phyloP scores from a whole-genome alignment of 2,329 filamentous ascomycete genomes.

The Penicillium janthinellum region DNA sequence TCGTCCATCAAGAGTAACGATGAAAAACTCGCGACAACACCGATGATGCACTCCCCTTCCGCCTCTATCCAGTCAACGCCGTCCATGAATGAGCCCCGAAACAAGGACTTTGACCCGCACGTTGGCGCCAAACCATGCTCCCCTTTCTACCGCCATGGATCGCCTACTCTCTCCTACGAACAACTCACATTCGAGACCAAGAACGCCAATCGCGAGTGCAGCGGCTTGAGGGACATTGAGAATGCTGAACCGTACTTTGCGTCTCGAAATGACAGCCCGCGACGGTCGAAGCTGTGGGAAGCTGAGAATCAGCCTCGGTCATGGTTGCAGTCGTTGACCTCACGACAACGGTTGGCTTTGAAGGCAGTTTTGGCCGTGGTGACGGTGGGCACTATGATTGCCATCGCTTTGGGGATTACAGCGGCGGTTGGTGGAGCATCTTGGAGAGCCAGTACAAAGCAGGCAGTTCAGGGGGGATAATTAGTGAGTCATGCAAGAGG shows the following conservation, averaged over 20 bases:
- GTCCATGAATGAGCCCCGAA: conserved; percentile 7
- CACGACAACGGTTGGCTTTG: conserved; percentile 40
- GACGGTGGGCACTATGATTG: conserved; percentile 47
- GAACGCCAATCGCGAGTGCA: conserved; percentile 13
- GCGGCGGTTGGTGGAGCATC: conserved; percentile 48
- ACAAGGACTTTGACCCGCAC: conserved; percentile 42
- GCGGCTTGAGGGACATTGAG: conserved; percentile 37
- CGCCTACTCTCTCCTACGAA: conserved; percentile 30
- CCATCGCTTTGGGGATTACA: conserved; percentile 49
- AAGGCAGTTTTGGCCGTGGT: conserved; percentile 46
- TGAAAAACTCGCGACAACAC: conserved; percentile 20
- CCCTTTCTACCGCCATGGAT: conserved; percentile 48
- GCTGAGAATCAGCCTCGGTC: conserved; percentile 37
- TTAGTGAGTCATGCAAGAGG: conserved; percentile 11
- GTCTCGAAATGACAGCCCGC: conserved; percentile 23
- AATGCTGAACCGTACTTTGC: conserved; percentile 25
- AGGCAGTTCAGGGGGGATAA: conserved; percentile 28
- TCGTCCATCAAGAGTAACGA: conserved; percentile 26
- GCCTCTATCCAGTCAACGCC: conserved; percentile 26
- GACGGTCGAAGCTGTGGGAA: conserved; percentile 38
- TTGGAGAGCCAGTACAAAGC: conserved; percentile 41
- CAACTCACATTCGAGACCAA: conserved; percentile 31
- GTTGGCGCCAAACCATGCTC: conserved; percentile 45
- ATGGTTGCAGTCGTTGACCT: conserved; percentile 39
- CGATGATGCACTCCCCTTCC: conserved; percentile 11